Base-by-base conservation (phyloP, 2,329 filamentous ascomycete genomes). In the Orbilia oligospora region DNA sequence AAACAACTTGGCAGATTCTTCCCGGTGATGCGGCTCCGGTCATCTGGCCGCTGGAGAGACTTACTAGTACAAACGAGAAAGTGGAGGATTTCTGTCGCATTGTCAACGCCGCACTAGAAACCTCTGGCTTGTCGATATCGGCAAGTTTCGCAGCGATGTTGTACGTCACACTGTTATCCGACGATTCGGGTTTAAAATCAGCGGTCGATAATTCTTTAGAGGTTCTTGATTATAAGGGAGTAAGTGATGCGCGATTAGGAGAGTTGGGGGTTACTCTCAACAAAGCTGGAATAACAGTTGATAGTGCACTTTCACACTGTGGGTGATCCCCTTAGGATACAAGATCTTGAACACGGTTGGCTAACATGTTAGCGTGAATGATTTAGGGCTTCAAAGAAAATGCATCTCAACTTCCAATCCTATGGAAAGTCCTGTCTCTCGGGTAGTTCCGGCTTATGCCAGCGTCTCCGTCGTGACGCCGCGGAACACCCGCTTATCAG, bases 361-460 rank as follows among this genome's bases (percentile, higher is more conserved):
- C 33, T 36, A 8, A 36, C 10, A 36, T 36, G 2, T 36, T 1
- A 36, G 33, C 8, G 33, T 9, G 4, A 36, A 36, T 36, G 3
- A n/a, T 63, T 2, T 12, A 46, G 56, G 56, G 36, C 56, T 63
- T 9, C 56, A 41, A 27, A 63, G 56, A 10, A 16, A 14, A 46
- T 41, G 18, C 30, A 5, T 16, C 5, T 20, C 56, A 3, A 41
- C 10, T 36, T 8, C 4, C 9, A 36, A 36, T 36, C 33, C 33
- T 36, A 9, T 9, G 6, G 33, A 9, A 12, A 36, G 33, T 12
- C 33, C 9, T 36, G 9, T 36, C 33, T 3, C 33, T 36, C 3
- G 22, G 5, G 6, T 36, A 36, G 9, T 36, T 9, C 33, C 33
- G 33, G 33, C 18, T 22, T 63, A 10, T 20, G 33, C 56, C 10